phyloP scores from a whole-genome alignment of 2,329 filamentous ascomycete species.

The Penicillium fuscoglaucum region DNA sequence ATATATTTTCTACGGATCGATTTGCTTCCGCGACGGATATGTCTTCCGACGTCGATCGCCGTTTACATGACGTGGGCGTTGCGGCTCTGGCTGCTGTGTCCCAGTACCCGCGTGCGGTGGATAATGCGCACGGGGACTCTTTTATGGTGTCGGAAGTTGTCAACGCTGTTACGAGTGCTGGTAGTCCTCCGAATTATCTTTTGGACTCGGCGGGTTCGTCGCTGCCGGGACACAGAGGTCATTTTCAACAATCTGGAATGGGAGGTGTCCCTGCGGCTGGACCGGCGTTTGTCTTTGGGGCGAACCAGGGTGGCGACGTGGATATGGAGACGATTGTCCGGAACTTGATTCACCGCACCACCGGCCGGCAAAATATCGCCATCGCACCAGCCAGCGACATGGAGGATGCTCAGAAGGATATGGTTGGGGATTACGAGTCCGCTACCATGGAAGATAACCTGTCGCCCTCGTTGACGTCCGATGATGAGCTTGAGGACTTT shows the following conservation, averaged over 20 bases:
- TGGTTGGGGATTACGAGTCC: slow-evolving; percentile 30
- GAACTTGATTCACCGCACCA: slow-evolving; percentile 19
- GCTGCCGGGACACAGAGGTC: not conserved
- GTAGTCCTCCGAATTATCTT: not conserved
- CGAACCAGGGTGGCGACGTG: slow-evolving; percentile 9
- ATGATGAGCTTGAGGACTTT: slow-evolving; percentile 36
- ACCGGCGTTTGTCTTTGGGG: slow-evolving; percentile 20
- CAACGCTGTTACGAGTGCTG: slow-evolving; percentile 27
- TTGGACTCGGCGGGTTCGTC: slow-evolving; percentile 4
- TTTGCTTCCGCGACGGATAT: slow-evolving; percentile 8
- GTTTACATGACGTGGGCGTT: slow-evolving; percentile 25
- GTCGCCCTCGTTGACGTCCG: slow-evolving; percentile 17
- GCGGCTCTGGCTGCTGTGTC: slow-evolving; percentile 34
- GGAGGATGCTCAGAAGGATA: slow-evolving; percentile 17
- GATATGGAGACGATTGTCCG: slow-evolving; percentile 23
- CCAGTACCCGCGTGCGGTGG: slow-evolving; percentile 27
- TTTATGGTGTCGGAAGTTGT: slow-evolving; percentile 31
- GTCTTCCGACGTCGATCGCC: slow-evolving; percentile 21
- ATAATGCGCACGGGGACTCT: slow-evolving; percentile 18
- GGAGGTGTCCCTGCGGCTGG: slow-evolving; percentile 4
- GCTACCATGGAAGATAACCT: slow-evolving; percentile 15
- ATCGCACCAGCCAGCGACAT: slow-evolving; percentile 25
- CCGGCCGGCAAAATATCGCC: slow-evolving; percentile 20
- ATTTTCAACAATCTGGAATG: not conserved
- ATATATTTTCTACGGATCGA: slow-evolving; percentile 1